Base-by-base conservation (phyloP, 352 stramenopile species). In the Stephanocyclus meneghinianus region DNA sequence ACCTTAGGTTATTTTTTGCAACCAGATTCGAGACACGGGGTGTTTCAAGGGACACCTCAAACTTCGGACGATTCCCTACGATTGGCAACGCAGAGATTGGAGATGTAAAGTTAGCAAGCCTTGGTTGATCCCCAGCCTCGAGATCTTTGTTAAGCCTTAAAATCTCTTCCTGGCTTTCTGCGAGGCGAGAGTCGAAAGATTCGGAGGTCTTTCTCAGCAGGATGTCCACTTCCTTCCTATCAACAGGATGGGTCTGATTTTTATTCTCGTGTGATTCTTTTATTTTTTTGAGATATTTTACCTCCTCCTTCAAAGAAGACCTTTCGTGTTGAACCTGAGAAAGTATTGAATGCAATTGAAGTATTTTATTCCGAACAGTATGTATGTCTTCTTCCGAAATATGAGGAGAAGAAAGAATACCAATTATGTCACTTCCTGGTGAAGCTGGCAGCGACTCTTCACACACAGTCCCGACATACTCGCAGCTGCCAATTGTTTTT, bases 251-350 rank as follows among this genome's bases (percentile, higher is more conserved):
- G 35, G 76, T 35, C 47, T 70, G 70, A 37, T 76, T 77, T 51
- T 80, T 77, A 60, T 84, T 66, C 10, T 21, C 45, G 62, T 78
- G 48, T 2, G 53, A 65, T 61, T 81, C 74, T 47, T 85, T 74
- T 2, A 81, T 42, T 60, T 18, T 50, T 60, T 59, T 62, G 1
- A 81, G 64, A 40, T 68, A 55, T 59, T 82, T 77, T 2, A 86
- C 69, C 71, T 86, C 78, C 57, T 77, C 63, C 37, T 78, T 76
- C 0, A 85, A 63, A 21, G 71, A 50, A 13, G 72, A 70, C 61
- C 74, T 75, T 57, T 86, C 78, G 45, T 63, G 6, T 47, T 81
- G 62, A 51, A 79, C 66, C 57, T 80, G 35, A 35, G 53, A 32
- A 32, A 80, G 61, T 5, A 77, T 76, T 37, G 55, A 45, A 55